Conservation (phyloP, 2,329 filamentous ascomycete species). For the Fusarium nurragi region DNA sequence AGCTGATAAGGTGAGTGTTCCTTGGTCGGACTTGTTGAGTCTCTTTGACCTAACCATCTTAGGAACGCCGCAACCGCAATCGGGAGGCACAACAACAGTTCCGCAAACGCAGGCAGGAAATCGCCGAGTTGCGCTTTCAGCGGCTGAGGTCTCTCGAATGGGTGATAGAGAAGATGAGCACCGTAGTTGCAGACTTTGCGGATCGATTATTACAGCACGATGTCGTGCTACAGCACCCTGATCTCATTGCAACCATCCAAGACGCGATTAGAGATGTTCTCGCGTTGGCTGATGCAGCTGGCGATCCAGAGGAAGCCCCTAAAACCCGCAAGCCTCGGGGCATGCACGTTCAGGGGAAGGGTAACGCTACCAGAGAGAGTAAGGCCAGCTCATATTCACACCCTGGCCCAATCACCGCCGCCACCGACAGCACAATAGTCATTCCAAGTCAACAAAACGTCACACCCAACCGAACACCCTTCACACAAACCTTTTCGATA, state of each 20-base stretch:
- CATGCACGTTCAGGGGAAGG: not conserved
- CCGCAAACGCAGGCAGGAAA: not conserved
- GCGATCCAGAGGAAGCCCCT: not conserved
- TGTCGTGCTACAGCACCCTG: not conserved
- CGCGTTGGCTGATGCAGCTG: not conserved
- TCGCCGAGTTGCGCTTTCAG: not conserved
- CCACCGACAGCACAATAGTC: too few relatives aligned
- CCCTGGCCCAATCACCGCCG: not conserved
- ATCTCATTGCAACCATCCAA: not conserved
- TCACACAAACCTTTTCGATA: not conserved
- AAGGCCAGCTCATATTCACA: too few relatives aligned
- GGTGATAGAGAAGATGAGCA: conserved; percentile 6
- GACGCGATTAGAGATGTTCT: not conserved
- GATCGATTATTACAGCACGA: not conserved
- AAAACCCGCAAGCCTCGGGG: not conserved
- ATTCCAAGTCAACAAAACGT: not conserved
- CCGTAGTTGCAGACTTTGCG: not conserved
- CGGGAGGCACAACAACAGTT: not conserved
- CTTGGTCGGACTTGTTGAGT: not conserved
- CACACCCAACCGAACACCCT: too few relatives aligned
- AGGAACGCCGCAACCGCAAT: conserved; percentile 4
- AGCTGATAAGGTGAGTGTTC: not conserved
- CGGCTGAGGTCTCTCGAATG: not conserved
- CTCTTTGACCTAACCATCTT: not conserved
- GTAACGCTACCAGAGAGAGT: not conserved